Evolutionary conservation across 169 alveolate species (phyloP), one percentile per base, ranked within the genome.

Genomic region (Cryptosporidium xiaoi): DNA sequence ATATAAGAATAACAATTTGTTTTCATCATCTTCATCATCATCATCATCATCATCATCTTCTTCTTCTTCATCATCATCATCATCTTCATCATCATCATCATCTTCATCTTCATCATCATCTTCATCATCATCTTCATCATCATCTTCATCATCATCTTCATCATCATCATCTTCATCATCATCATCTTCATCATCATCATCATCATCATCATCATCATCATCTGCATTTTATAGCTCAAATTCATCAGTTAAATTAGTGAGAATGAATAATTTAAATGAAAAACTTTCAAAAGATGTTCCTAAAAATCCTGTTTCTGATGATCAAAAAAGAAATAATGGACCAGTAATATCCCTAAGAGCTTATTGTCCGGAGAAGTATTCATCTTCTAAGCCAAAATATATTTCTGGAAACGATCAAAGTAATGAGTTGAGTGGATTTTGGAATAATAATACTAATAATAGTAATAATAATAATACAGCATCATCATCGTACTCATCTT

Each of bases 321-420:
- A 65, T 15, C 50, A 16, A 65, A 65, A 65, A 50, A 65, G 40
- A 46, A 20, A 64, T 15, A 51, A 29, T 27, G 82, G 82, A 2
- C 82, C 82, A 10, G 64, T 67, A 4, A 67, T 67, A 10, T 67
- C 82, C 18, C 50, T 67, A 8, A 67, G 82, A 48, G 82, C 82
- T 10, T 67, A 67, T 50, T 67, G 46, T 33, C 82, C 82, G 2
- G 82, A 67, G 10, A 46, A 62, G 64, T 67, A 50, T 48, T 58
- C 82, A 18, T 50, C 65, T 48, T 67, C 82, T 6, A 67, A 67
- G 46, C 82, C 82, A 46, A 67, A 24, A 50, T 67, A 67, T 29
- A 67, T 67, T 31, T 46, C 82, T 2, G 65, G 82, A 20, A 29
- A 51, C 2, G 82, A 33, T 44, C 15, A 58, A 3, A 40, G 10